Evolutionary conservation across 805 yeast genomes (phyloP), one percentile per base, ranked within the genome.

Genomic region (Maudiozyma serrabonitensis): DNA sequence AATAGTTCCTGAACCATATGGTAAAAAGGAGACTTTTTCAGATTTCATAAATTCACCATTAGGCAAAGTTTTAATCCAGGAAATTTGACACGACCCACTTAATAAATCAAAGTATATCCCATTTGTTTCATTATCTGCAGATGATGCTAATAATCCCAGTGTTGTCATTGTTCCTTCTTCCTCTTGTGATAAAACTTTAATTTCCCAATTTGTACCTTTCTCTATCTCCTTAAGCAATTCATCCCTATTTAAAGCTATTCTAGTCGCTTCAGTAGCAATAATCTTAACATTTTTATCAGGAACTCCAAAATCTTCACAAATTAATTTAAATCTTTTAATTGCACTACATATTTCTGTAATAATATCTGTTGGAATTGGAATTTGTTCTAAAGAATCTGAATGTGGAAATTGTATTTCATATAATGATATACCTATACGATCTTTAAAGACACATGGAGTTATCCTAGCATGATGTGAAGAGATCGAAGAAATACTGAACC

Each of bases 401-500:
- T 69, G 53, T 5, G 75, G 52, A 62, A 69, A 71, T 56, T 81
- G 84, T 0, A 77, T 80, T 52, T 82, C 87, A 59, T 79, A 82
- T 16, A 84, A 64, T 0, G 89, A 80, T 15, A 84, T 79, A 2
- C 86, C 85, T 2, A 84, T 73, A 43, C 89, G 68, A 56, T 84
- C 91, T 54, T 84, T 86, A 66, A 80, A 84, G 11, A 84, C 80
- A 61, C 87, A 81, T 0, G 93, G 91, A 76, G 84, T 78, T 5
- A 82, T 80, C 51, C 93, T 72, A 1, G 87, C 87, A 62, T 82
- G 85, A 52, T 77, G 81, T 0, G 83, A 71, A 3, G 84, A 82
- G 45, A 78, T 72, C 2, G 88, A 82, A 16, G 87, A 79, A 39
- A 84, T 82, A 41, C 86, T 78, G 59, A 84, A 82, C 47, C 90